Evolutionary conservation across 2,329 filamentous ascomycete genomes (phyloP).

Genomic region (Cytospora schulzeri): DNA sequence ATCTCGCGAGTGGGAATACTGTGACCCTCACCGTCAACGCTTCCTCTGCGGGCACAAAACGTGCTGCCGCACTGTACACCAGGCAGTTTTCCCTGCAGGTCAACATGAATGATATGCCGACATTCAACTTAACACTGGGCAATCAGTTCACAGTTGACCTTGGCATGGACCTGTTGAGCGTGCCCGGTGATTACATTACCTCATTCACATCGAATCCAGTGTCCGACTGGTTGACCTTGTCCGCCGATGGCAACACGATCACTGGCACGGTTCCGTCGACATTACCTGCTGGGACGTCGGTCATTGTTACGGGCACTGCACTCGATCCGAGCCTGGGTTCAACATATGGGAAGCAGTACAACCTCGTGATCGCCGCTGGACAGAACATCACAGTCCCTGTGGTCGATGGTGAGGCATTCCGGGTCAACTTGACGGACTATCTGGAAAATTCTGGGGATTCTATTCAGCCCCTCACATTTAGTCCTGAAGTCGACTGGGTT

Average conservation of each 20-base stretch:
- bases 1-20: background rate
- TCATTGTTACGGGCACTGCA: background rate
- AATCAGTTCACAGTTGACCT: background rate
- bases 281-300: constrained; percentile 1
- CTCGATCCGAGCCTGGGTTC: background rate
- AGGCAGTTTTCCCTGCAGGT: background rate
- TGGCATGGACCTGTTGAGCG: background rate
- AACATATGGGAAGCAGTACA: constrained; percentile 7
- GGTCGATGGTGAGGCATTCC: background rate
- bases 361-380: background rate
- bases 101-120: background rate
- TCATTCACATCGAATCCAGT: background rate
- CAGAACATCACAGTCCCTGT: constrained; percentile 1
- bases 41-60: background rate
- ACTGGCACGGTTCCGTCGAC: constrained; percentile 1
- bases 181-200: constrained; percentile 5
- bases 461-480: background rate
- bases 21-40: constrained; percentile 4
- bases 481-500: constrained; percentile 3
- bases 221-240: background rate
- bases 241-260: background rate
- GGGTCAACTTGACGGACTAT: constrained; percentile 6
- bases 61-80: background rate
- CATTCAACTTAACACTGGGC: constrained; percentile 1
- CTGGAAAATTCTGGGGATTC: background rate